Base-by-base conservation (phyloP, 2,329 filamentous ascomycete species). In the Fusarium palustre region DNA sequence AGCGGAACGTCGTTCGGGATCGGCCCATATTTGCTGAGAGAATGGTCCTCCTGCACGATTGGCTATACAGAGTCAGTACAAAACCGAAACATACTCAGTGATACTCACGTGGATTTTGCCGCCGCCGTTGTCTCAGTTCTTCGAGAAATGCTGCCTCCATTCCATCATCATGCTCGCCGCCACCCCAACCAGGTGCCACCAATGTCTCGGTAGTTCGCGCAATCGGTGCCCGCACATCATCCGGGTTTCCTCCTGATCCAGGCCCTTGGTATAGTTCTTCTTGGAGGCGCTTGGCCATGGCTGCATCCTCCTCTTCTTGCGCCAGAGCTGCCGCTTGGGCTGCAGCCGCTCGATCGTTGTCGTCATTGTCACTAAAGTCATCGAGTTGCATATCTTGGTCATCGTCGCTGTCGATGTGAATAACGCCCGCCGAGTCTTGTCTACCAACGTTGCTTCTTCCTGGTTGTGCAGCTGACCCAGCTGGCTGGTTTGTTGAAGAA, bases 151-250 rank as follows among this genome's bases (percentile, higher is more conserved):
- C 86, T 49, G 86, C 84, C 62, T 89, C 84, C 77, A 89, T 63
- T 34, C 71, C 84, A 48, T 84, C 85, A 36, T 85, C 81, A 38
- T 81, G 81, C n/a, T 73, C 82, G 78, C 80, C 84, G 78, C 86
- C 88, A 24, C 74, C 76, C 45, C 70, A 73, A 68, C 79, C 81
- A 2, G 92, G 92, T 3, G 91, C 94, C 12, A 97, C 90, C 54
- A 99, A 86, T 1, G 94, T 97, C 81, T 99, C 96, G 15, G 93
- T 97, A 30, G 92, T 97, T 73, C 93, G 88, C 46, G 91, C 93
- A 80, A 99, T 97, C 11, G 96, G 96, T 48, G 96, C 96, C 75
- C 96, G 87, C 56, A 99, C 90, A 46, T 85, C 91, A 72, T 90
- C 90, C 64, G 81, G 82, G 25, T 78, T 56, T 34, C 49, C 79